These are phyloP conservation scores for Xanthoconium purpureum DNA, from an alignment of 768 basidiomycete genomes.

Conservation along the genomic window DNA sequence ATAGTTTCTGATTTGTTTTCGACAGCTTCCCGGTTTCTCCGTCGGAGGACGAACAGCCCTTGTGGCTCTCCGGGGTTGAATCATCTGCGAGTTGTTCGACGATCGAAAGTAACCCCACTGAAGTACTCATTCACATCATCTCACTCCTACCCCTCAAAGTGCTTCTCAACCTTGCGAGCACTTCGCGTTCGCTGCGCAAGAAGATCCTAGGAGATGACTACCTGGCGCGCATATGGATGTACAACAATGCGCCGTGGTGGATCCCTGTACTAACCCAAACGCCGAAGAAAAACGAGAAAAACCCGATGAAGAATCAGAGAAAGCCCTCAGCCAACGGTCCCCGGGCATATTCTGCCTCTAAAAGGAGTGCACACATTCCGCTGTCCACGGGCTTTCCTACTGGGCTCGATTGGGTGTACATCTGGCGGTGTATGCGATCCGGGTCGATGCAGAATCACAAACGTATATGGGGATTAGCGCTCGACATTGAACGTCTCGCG, in stretches of 20 bases:
- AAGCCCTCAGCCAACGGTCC: neutral
- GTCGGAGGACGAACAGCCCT: neutral
- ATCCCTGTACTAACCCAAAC: neutral
- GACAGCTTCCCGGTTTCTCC: neutral
- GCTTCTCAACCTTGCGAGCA: neutral
- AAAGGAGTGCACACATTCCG: neutral
- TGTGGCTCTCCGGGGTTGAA: neutral
- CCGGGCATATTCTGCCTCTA: neutral
- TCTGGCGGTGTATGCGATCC: neutral
- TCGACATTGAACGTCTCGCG: neutral
- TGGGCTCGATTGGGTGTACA: neutral
- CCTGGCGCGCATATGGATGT: neutral
- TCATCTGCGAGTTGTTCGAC: neutral
- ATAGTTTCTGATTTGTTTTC: neutral
- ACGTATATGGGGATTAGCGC: neutral
- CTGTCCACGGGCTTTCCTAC: neutral
- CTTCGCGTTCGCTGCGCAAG: neutral
- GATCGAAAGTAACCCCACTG: neutral
- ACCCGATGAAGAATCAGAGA: too few species aligned
- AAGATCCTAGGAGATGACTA: neutral
- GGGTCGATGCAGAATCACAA: conserved; percentile 1
- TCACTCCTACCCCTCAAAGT: neutral
- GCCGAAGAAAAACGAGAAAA: neutral
- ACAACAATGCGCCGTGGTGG: neutral
- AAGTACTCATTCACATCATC: neutral